Evolutionary conservation across 306 rosid genomes (phyloP).

Genomic region (Myrica gale): DNA sequence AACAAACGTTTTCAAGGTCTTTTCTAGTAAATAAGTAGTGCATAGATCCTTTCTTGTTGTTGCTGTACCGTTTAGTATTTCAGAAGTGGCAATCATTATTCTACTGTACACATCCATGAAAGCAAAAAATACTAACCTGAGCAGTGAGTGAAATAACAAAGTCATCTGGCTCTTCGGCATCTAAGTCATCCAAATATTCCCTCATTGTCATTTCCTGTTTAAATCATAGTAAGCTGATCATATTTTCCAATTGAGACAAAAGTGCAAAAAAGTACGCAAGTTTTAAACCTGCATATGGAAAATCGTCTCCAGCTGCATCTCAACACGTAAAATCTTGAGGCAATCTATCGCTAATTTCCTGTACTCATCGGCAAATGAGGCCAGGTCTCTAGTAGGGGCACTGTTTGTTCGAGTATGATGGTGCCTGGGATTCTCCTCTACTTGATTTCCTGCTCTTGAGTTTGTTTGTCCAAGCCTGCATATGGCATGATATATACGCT

Average conservation of each 20-base stretch:
- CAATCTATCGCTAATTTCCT: conserved; percentile 93
- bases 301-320: conserved; percentile 94
- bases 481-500: conserved; percentile 28
- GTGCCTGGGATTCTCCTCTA: conserved; percentile 42
- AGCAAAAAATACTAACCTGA: conserved; percentile 51
- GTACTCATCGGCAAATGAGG: conserved; percentile 88
- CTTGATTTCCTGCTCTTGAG: conserved; percentile 52
- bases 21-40: no score
- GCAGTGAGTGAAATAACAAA: conserved; percentile 90
- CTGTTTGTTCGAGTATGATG: conserved; percentile 51
- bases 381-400: conserved; percentile 62
- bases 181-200: conserved; percentile 94
- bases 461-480: conserved; percentile 77
- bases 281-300: conserved; percentile 89
- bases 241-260: conserved; percentile 16
- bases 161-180: conserved; percentile 99
- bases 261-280: conserved; percentile 21
- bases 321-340: conserved; percentile 88
- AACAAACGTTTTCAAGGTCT: neutral
- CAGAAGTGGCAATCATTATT: no score
- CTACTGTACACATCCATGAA: conserved; percentile 6
- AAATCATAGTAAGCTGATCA: conserved; percentile 18
- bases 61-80: no score
- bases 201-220: conserved; percentile 86
- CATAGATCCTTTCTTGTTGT: no score